A percentile compares a stretch with the other conserved stretches of the same genome.
Conservation (phyloP, 331 rosid genomes). For the Quercus phellos region DNA sequence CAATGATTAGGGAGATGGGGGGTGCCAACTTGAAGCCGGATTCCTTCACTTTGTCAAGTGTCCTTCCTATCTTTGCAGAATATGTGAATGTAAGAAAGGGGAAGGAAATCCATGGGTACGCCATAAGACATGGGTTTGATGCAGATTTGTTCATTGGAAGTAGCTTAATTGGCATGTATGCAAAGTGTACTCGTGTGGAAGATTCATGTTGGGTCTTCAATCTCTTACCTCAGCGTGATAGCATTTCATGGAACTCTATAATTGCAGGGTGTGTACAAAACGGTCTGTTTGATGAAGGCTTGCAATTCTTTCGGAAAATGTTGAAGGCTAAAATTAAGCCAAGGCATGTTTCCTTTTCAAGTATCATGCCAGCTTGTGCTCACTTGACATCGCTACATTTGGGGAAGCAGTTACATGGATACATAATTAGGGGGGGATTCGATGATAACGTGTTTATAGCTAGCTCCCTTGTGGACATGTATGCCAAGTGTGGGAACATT, state of each 20-base stretch:
- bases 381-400: slow-evolving; percentile 64
- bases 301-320: slow-evolving; percentile 62
- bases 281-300: slow-evolving; percentile 64
- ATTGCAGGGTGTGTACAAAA: slow-evolving; percentile 90
- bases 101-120: slow-evolving; percentile 70
- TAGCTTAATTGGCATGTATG: slow-evolving; percentile 81
- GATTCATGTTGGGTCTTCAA: slow-evolving; percentile 43
- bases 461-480: slow-evolving; percentile 84
- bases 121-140: slow-evolving; percentile 58
- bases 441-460: slow-evolving; percentile 60
- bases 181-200: slow-evolving; percentile 54
- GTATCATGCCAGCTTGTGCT: slow-evolving; percentile 85
- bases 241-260: slow-evolving; percentile 76
- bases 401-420: slow-evolving; percentile 88
- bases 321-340: slow-evolving; percentile 54
- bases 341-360: slow-evolving; percentile 58
- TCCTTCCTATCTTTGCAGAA: slow-evolving; percentile 45
- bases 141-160: slow-evolving; percentile 68
- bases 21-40: slow-evolving; percentile 31
- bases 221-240: slow-evolving; percentile 41
- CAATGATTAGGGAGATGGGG: slow-evolving; percentile 35
- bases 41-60: slow-evolving; percentile 44
- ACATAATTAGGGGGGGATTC: slow-evolving; percentile 45
- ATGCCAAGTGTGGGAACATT: slow-evolving; percentile 80
- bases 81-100: slow-evolving; percentile 51